Conservation (phyloP, 2,329 filamentous ascomycete genomes). For the Lachnellula arida region DNA sequence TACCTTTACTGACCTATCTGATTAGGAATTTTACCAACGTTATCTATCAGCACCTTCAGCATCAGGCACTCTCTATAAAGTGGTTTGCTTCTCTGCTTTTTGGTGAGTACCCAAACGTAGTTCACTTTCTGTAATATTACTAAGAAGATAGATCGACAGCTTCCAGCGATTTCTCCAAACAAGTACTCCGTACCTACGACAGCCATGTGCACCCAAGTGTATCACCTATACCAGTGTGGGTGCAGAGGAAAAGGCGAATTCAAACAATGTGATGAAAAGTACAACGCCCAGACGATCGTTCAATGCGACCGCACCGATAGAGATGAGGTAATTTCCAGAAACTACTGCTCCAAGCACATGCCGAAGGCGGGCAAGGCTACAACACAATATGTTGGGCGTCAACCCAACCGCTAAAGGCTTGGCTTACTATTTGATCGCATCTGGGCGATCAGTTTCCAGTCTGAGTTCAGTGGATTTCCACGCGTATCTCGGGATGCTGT, state of each 20-base stretch:
- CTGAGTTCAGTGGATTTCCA: neutral
- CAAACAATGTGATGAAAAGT: slow-evolving; percentile 1
- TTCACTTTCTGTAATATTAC: neutral
- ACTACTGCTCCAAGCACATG: neutral
- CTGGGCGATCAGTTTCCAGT: neutral
- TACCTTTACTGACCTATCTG: slow-evolving; percentile 1
- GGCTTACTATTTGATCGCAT: neutral
- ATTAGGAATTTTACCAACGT: neutral
- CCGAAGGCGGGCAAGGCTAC: neutral
- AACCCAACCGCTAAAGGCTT: neutral
- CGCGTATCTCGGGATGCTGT: neutral
- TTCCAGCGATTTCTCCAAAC: neutral
- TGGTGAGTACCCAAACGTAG: neutral
- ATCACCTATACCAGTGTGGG: neutral
- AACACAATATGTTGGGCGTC: neutral
- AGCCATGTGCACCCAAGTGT: neutral
- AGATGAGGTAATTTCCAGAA: neutral
- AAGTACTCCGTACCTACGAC: neutral
- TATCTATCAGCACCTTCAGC: neutral
- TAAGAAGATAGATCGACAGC: neutral
- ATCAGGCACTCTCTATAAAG: neutral
- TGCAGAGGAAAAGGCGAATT: neutral
- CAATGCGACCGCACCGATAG: neutral
- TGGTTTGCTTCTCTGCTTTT: neutral
- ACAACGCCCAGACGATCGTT: neutral